Evolutionary conservation across 768 basidiomycete genomes (phyloP), one percentile per base, ranked within the genome.

Genomic region (Boletus rubropictus): DNA sequence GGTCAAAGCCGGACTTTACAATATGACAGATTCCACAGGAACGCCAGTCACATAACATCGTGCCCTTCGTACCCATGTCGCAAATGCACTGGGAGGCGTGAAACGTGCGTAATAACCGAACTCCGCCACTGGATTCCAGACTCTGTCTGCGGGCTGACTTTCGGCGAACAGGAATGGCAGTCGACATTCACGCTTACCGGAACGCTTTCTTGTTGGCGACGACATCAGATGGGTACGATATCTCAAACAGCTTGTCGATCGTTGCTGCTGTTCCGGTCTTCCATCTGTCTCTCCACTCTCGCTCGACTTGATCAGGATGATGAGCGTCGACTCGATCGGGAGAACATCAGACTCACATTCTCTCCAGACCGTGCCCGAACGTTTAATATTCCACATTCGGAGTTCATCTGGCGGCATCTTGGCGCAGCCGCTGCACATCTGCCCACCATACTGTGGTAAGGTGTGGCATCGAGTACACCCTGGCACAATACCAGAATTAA

Each of bases 61-160:
- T 59, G 27, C 74, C 73, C 49, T 78, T 79, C 14, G 71, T 71
- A 7, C 82, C 82, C 50, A 85, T 65, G 59, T 85, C 80, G 66
- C 82, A 85, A 34, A 85, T 80, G 55, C 81, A 83, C 50, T 82
- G 81, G 3, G 79, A 71, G 46, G 79, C 75, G 50, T 84, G 78
- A 56, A 81, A 84, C 32, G 77, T 80, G 53, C 77, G 73, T 43
- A 82, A 69, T 55, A 79, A 71, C 52, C 72, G 70, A 51, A 70
- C 42, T 1, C 67, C 37, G 59, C 64, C 42, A 54, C 61, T 51
- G 62, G 70, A 49, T 60, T 65, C 50, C 69, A 63, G 50, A 69
- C 73, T 60, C 22, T 55, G 51, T 35, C 59, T 62, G 35, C 12
- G 32, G 27, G 24, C 29, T 5, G 24, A 46, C 39, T 5, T 43